Base-by-base conservation (phyloP, 192 early-diverging fungal genomes). In the Linnemannia elongata region DNA sequence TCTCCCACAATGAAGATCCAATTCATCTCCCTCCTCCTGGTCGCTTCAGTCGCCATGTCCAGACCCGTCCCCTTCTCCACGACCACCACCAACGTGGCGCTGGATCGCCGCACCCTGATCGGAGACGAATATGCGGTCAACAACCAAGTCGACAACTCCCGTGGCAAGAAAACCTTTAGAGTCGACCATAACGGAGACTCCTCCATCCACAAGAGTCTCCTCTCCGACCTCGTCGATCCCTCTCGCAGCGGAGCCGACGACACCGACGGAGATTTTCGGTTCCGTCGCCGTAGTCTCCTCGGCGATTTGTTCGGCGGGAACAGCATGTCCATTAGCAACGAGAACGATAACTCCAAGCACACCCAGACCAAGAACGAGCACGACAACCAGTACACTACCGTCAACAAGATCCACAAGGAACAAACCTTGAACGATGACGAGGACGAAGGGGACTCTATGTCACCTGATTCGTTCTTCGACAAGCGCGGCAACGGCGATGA, bases 281-380 rank as follows among this genome's bases (percentile, higher is more conserved):
- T 81, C 41, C 36, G 55, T 12, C 69, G 81, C 5, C 69, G 76
- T 27, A 69, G 76, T 33, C 57, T 83, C 3, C 47, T 78, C 1
- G 63, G 73, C 6, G 76, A 42, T 8, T 45, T 83, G n/a, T 36
- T 77, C 35, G 71, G 82, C 38, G 63, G 60, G 1, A 38, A 74
- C 66, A 63, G 68, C 17, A 77, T 69, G 27, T n/a, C 55, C 33
- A 83, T 78, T 39, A 55, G 42, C 38, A 78, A 79, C 49, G 68
- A 79, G 30, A 70, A 84, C 41, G 82, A 84, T 39, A 84, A 79
- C 72, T 84, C 77, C 73, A 66, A 84, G 69, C 45, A 79, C 17
- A 30, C 20, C 4, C 68, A 79, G 47, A 72, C 77, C 27, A 55
- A 52, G 77, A 79, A 72, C 77, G 41, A 69, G 15, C 69, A 79